phyloP scores from a whole-genome alignment of 1,284 basidiomycete species.

The Phylloboletellus chloephorus region DNA sequence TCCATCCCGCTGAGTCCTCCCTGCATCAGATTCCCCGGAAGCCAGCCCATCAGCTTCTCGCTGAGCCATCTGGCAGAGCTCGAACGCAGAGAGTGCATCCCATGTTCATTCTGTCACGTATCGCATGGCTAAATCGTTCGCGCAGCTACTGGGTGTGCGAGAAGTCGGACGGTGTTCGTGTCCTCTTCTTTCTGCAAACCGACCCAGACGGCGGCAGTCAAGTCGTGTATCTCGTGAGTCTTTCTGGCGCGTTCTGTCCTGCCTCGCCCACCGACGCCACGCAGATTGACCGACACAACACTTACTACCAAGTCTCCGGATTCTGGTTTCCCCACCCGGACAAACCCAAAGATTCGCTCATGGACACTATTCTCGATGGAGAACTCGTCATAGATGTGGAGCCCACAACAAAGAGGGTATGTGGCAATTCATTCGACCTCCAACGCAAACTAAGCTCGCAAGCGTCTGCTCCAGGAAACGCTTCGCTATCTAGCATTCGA shows the following conservation, averaged over 20 bases:
- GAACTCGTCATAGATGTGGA: constrained; percentile 93
- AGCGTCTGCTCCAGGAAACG: constrained; percentile 52
- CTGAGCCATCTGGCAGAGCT: constrained; percentile 65
- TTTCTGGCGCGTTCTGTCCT: neutral
- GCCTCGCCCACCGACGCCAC: constrained; percentile 5
- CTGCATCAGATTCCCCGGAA: constrained; percentile 82
- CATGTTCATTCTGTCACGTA: constrained; percentile 2
- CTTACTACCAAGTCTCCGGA: constrained; percentile 69
- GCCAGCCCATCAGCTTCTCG: constrained; percentile 89
- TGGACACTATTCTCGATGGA: constrained; percentile 86
- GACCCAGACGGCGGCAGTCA: constrained; percentile 62
- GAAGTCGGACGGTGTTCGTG: constrained; percentile 97
- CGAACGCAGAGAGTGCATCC: constrained; percentile 75
- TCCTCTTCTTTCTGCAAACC: constrained; percentile 82
- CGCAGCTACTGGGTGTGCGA: constrained; percentile 97
- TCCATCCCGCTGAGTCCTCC: constrained; percentile 9
- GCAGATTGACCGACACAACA: constrained; percentile 94
- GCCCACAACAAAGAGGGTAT: constrained; percentile 61
- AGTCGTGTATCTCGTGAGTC: constrained; percentile 73
- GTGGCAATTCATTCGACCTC: constrained; percentile 17
- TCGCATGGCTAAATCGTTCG: constrained; percentile 12
- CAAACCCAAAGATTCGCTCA: constrained; percentile 56
- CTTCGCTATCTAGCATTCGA: constrained; percentile 89
- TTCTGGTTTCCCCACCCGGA: constrained; percentile 89
- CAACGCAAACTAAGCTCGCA: constrained; percentile 7